Base-by-base conservation (phyloP, 2,329 filamentous ascomycete genomes). In the Exophiala lecanii-corni region DNA sequence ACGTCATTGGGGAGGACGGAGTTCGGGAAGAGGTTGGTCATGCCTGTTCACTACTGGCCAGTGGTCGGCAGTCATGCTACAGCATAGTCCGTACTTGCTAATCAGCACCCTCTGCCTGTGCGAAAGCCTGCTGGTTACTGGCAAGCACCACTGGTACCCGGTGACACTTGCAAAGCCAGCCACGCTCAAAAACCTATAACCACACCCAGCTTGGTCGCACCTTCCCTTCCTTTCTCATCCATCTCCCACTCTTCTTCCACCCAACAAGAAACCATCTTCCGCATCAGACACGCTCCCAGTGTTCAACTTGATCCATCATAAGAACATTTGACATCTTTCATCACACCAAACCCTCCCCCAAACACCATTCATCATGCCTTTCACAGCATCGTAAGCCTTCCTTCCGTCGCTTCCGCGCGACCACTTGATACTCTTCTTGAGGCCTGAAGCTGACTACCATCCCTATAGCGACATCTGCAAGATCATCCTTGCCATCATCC, bases 401-500 rank as follows among this genome's bases (percentile, higher is more conserved):
- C 34, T 48, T 49, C 43, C 35, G 37, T 47, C 23, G 15, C 47
- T 47, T 49, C 45, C 43, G 47, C 36, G 36, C 34, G 9, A 15
- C 10, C 33, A 38, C 41, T 32, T 28, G 32, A 16, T 10, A 15
- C 33, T 12, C 30, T 36, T 5, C 6, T 18, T 19, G 7, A 7
- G 34, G 5, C 32, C 40, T n/a, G 34, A 15, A 44, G 45, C 49
- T 51, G 45, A 51, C 49, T 36, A 4, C 2, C 4, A 5, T 32
- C 10, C 16, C 36, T 35, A 32, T 25, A 84, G 81, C 65, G 82
- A 86, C 64, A 80, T 86, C 70, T 81, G 81, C 79, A 86, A 86
- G 73, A 84, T 86, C 75, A 78, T 94, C 70, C 77, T 94, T 71
- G 89, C 89, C 74, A 74, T 95, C 74, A 73, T 95, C 72, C 80